Conservation (phyloP, 2,329 filamentous ascomycete species). For the Curvularia lunata region DNA sequence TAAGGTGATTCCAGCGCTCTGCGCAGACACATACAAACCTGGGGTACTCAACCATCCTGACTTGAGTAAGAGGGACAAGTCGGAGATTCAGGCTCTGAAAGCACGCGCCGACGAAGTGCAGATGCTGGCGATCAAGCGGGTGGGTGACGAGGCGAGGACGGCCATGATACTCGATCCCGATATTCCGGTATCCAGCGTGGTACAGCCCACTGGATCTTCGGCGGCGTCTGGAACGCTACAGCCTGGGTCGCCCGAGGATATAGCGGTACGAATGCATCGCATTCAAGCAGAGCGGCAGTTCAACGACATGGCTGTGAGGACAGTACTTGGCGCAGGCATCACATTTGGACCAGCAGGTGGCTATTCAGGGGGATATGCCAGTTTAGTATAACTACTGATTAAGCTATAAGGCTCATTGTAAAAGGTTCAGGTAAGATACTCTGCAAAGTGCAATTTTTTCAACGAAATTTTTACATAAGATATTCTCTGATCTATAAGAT, state of each 20-base stretch:
- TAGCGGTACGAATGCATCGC: slow-evolving; percentile 1
- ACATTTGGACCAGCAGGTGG: neutral
- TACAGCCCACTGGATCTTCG: neutral
- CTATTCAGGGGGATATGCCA: neutral
- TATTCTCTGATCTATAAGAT: no score
- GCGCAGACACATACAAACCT: slow-evolving; percentile 45
- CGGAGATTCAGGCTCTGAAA: slow-evolving; percentile 31
- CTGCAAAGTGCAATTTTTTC: no score
- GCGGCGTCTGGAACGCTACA: neutral
- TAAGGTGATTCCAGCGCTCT: slow-evolving; percentile 37
- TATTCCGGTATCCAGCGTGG: neutral
- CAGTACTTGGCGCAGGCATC: neutral
- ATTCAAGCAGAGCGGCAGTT: slow-evolving; percentile 1
- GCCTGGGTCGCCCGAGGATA: neutral
- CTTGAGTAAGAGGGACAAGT: slow-evolving; percentile 37
- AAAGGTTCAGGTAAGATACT: no score
- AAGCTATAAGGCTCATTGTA: no score
- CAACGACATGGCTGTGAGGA: neutral
- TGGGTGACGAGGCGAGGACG: slow-evolving; percentile 37
- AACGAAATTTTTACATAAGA: no score
- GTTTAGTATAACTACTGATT: neutral
- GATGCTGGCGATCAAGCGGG: slow-evolving; percentile 34
- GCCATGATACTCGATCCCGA: slow-evolving; percentile 5
- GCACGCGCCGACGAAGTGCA: slow-evolving; percentile 35
- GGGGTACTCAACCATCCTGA: slow-evolving; percentile 43